A percentile compares a stretch with the other conserved stretches of the same genome.
phyloP scores from a whole-genome alignment of 805 yeast genomes.

The Pichia paraexigua region DNA sequence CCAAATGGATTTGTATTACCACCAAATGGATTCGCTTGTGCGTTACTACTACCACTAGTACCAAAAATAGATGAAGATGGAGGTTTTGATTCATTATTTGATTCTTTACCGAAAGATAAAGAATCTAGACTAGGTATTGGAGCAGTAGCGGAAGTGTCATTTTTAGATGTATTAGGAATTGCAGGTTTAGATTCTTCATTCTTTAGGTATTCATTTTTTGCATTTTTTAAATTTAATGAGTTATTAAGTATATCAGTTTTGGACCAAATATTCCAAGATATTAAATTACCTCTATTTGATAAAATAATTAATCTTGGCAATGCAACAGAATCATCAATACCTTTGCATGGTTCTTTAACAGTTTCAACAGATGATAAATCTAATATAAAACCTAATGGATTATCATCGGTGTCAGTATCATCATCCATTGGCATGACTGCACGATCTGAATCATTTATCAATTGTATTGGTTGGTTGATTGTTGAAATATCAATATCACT shows the following conservation, averaged over 20 bases:
- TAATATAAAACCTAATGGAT: slow-evolving; percentile 61
- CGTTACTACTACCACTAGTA: neutral
- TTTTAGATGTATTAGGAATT: neutral
- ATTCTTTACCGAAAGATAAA: neutral
- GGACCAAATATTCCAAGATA: slow-evolving; percentile 61
- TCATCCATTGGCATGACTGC: slow-evolving; percentile 70
- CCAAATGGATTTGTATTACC: neutral
- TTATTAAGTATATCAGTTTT: slow-evolving; percentile 37
- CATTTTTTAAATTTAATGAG: slow-evolving; percentile 4
- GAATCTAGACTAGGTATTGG: neutral
- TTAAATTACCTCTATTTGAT: slow-evolving; percentile 53
- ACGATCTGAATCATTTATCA: slow-evolving; percentile 59
- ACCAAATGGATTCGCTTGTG: neutral
- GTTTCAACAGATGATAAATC: slow-evolving; percentile 42
- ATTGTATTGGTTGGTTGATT: slow-evolving; percentile 31
- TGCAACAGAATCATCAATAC: slow-evolving; percentile 49
- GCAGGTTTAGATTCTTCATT: neutral
- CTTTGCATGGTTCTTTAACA: slow-evolving; percentile 47
- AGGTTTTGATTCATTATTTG: neutral
- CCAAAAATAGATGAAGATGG: neutral
- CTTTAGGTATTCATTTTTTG: neutral
- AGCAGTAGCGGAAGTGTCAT: neutral
- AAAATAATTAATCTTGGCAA: slow-evolving; percentile 60
- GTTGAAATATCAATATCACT: slow-evolving; percentile 51
- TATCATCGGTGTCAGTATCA: slow-evolving; percentile 56